Conservation (phyloP, 169 alveolate species). For the Theileria luwenshuni region DNA sequence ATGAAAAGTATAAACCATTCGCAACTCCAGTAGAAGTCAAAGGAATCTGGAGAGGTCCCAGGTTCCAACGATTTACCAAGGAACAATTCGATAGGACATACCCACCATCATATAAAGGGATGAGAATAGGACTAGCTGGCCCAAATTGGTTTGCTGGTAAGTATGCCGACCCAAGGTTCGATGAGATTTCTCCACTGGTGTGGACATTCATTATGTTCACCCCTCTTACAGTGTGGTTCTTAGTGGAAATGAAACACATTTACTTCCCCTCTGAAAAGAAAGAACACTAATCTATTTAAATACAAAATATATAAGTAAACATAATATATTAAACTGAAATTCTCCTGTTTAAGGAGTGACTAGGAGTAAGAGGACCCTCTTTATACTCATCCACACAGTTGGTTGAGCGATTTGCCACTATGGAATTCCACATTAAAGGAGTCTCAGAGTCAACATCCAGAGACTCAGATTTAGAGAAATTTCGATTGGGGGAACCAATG, state of each 20-base stretch:
- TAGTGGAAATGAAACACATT: constrained; percentile 27
- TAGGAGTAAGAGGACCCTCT: neutral
- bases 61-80: constrained; percentile 56
- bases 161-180: constrained; percentile 62
- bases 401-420: neutral
- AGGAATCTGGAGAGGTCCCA: constrained; percentile 80
- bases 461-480: no score
- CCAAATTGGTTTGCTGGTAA: constrained; percentile 57
- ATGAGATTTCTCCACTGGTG: constrained; percentile 65
- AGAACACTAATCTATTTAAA: constrained; percentile 29
- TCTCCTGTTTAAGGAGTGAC: neutral
- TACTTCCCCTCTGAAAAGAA: constrained; percentile 32
- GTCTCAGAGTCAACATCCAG: neutral
- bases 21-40: constrained; percentile 68
- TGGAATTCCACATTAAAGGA: neutral
- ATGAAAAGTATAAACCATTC: constrained; percentile 62
- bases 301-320: neutral
- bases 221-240: constrained; percentile 58
- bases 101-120: constrained; percentile 70
- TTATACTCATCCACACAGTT: neutral
- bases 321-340: neutral
- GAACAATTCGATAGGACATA: constrained; percentile 73
- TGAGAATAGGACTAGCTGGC: constrained; percentile 77
- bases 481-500: no score
- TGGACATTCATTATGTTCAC: constrained; percentile 59